Conservation (phyloP, 129 eudicot genomes). For the Chrysanthemum makinoi region DNA sequence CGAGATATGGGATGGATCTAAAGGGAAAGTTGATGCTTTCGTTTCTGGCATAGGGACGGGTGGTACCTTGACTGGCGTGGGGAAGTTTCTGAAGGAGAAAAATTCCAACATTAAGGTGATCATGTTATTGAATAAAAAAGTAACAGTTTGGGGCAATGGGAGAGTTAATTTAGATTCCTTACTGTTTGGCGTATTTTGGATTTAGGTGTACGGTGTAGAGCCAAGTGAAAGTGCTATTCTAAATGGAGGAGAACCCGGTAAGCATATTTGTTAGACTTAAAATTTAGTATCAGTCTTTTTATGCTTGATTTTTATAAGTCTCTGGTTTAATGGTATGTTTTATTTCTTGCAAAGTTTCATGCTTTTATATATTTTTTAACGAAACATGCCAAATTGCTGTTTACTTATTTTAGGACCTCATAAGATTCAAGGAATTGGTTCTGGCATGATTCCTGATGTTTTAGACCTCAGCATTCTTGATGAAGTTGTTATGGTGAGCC, state of each 20-base stretch:
- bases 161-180: neutral
- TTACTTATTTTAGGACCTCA: conserved; percentile 33
- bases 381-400: neutral
- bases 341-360: neutral
- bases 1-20: conserved; percentile 57
- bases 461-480: conserved; percentile 54
- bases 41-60: conserved; percentile 77
- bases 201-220: conserved; percentile 64
- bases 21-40: conserved; percentile 58
- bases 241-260: conserved; percentile 59
- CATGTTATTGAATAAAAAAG: neutral
- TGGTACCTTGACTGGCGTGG: conserved; percentile 66
- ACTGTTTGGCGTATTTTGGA: neutral
- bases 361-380: conserved; percentile 8
- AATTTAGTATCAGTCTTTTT: neutral
- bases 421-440: conserved; percentile 74
- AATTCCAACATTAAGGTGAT: conserved; percentile 55
- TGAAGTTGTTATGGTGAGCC: conserved; percentile 54
- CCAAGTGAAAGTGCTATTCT: conserved; percentile 64
- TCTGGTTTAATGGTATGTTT: neutral
- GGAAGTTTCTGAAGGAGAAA: conserved; percentile 64
- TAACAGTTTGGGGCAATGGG: neutral
- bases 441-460: conserved; percentile 50
- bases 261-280: neutral
- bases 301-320: neutral